Percentiles rank a stretch among this genome's conserved stretches.
These are phyloP conservation scores for Byssoonygena ceratinophila DNA, from an alignment of 2,329 filamentous ascomycete genomes.

Conservation along the genomic window DNA sequence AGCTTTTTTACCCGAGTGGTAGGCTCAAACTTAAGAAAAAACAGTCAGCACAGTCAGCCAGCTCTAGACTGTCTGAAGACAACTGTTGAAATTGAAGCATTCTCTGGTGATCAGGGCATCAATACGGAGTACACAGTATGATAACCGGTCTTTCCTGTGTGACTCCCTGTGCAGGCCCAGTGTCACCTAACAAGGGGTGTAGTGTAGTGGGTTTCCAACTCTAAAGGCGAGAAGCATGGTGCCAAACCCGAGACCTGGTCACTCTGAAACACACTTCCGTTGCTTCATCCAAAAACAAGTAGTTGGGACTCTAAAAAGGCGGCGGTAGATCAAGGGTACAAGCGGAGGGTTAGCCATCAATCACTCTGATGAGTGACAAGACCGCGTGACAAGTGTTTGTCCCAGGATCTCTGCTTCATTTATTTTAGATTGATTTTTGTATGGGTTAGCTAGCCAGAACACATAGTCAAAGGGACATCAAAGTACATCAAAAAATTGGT, in stretches of 20 bases:
- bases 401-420: neutral
- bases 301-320: neutral
- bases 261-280: slow-evolving; percentile 2
- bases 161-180: neutral
- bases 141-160: neutral
- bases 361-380: neutral
- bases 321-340: neutral
- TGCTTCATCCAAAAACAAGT: neutral
- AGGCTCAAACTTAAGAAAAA: no score
- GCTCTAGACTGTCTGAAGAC: no score
- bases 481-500: neutral
- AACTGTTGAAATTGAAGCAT: no score
- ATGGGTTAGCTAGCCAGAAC: neutral
- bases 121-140: no score
- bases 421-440: neutral
- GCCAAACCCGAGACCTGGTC: neutral
- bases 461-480: neutral
- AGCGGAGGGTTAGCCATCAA: neutral
- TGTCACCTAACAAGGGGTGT: neutral
- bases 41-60: no score
- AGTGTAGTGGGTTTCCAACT: neutral
- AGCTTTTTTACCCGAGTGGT: no score
- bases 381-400: neutral
- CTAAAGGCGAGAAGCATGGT: neutral
- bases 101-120: no score